Evolutionary conservation across 1,284 basidiomycete genomes (phyloP).

Genomic region (Waitea zeae): DNA sequence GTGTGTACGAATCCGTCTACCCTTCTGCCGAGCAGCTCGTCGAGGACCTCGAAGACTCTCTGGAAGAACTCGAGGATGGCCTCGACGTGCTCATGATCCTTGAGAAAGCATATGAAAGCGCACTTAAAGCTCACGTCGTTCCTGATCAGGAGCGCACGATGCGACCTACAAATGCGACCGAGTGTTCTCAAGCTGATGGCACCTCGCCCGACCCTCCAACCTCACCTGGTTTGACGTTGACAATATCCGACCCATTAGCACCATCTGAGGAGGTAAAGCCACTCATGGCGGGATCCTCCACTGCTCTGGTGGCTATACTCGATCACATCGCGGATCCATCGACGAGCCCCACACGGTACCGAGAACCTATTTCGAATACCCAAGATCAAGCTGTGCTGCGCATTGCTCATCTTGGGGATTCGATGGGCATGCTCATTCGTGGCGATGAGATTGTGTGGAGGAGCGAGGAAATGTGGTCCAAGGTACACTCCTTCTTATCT

Average conservation of each 20-base stretch:
- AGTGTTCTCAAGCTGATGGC: slow-evolving; percentile 1
- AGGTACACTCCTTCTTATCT: slow-evolving; percentile 16
- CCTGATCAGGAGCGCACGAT: slow-evolving; percentile 5
- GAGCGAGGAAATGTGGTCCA: slow-evolving; percentile 93
- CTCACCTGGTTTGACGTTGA: no score
- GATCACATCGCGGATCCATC: slow-evolving; percentile 31
- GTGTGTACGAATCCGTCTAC: background rate
- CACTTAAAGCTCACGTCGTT: slow-evolving; percentile 39
- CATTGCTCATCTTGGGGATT: slow-evolving; percentile 89
- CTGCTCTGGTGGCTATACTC: slow-evolving; percentile 48
- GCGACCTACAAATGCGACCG: slow-evolving; percentile 2
- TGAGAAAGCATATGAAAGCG: slow-evolving; percentile 47
- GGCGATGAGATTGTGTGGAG: slow-evolving; percentile 71
- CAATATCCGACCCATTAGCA: no score
- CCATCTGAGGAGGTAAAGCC: slow-evolving; percentile 15
- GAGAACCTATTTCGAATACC: slow-evolving; percentile 3
- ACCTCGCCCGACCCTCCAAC: no score
- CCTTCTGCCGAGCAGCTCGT: background rate
- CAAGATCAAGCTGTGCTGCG: slow-evolving; percentile 56
- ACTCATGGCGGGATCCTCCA: slow-evolving; percentile 45
- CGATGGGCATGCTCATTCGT: slow-evolving; percentile 74
- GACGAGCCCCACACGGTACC: slow-evolving; percentile 20
- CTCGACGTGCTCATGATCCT: slow-evolving; percentile 48
- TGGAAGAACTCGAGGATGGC: slow-evolving; percentile 31
- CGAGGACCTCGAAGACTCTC: no score